These are phyloP conservation scores for Thermothelomyces thermophilus DNA, from an alignment of 2,329 filamentous ascomycete genomes.

Conservation along the genomic window DNA sequence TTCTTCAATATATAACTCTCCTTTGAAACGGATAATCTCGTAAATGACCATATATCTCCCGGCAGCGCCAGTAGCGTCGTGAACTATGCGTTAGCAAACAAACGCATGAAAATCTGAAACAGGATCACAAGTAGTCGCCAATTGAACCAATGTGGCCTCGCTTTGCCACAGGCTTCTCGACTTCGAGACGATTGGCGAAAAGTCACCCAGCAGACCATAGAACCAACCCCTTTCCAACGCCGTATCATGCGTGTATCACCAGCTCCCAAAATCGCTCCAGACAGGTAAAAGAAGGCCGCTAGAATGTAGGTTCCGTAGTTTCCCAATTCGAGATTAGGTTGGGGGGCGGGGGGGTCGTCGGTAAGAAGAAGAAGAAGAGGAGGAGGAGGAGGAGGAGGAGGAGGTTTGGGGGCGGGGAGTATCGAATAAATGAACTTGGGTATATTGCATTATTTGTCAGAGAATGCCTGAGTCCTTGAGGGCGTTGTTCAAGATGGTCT, in stretches of 20 bases:
- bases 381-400: too few relatives aligned
- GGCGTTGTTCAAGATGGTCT: conserved; percentile 97
- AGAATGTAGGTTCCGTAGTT: not conserved
- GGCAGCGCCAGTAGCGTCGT: conserved; percentile 2
- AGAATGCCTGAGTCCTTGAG: conserved; percentile 97
- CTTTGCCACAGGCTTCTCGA: not conserved
- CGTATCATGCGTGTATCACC: conserved; percentile 22
- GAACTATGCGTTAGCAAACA: not conserved
- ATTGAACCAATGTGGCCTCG: too few relatives aligned
- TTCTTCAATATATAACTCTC: not conserved
- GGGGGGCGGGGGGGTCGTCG: too few relatives aligned
- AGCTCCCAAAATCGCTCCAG: conserved; percentile 16
- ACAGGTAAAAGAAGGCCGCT: conserved; percentile 12
- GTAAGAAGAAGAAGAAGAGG: too few relatives aligned
- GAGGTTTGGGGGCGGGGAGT: not conserved
- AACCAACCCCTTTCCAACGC: conserved; percentile 18
- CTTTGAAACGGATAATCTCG: not conserved
- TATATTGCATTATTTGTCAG: conserved; percentile 37
- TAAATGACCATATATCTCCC: not conserved
- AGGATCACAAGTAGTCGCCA: not conserved
- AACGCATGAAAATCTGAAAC: not conserved
- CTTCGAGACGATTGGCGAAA: not conserved
- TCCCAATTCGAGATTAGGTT: too few relatives aligned
- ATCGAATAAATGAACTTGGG: not conserved
- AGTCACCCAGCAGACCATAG: not conserved